Percentiles rank a stretch among this genome's conserved stretches.
Conservation (phyloP, 495 filamentous ascomycete species). For the Patellaria atrata region DNA sequence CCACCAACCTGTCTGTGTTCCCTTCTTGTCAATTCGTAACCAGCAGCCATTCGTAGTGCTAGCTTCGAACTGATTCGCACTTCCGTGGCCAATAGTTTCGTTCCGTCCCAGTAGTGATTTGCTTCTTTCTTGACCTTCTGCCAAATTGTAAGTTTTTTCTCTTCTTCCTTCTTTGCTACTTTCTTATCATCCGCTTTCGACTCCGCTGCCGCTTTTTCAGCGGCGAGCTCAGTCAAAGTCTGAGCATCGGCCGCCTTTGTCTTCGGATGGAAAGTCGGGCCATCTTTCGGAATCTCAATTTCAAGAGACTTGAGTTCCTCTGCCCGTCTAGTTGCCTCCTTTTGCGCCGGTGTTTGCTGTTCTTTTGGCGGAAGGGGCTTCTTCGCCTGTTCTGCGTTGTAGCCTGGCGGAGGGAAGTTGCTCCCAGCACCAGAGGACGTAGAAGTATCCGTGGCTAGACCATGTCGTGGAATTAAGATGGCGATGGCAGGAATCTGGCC, state of each 20-base stretch:
- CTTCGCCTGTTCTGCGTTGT: constrained; percentile 82
- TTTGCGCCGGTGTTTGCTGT: constrained; percentile 21
- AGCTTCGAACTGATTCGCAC: constrained; percentile 81
- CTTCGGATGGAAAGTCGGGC: constrained; percentile 30
- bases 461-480: constrained; percentile 24
- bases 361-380: constrained; percentile 53
- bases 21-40: constrained; percentile 89
- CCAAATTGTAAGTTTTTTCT: constrained; percentile 71
- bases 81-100: constrained; percentile 89
- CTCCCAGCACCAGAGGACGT: constrained; percentile 34
- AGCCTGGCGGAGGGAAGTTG: constrained; percentile 74
- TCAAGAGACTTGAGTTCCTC: constrained; percentile 7
- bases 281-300: constrained; percentile 23
- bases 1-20: constrained; percentile 65
- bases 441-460: constrained; percentile 51
- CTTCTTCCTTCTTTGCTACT: constrained; percentile 51
- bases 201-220: constrained; percentile 31
- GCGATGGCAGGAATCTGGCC: constrained; percentile 27
- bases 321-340: too few species aligned
- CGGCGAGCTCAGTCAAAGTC: constrained; percentile 32
- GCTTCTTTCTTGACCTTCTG: constrained; percentile 89
- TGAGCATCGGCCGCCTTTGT: constrained; percentile 32
- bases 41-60: constrained; percentile 92
- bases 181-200: constrained; percentile 37
- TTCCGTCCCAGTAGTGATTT: constrained; percentile 97